Evolutionary conservation across 257 asterid species (phyloP).

Genomic region (Solanum chiquidenum): DNA sequence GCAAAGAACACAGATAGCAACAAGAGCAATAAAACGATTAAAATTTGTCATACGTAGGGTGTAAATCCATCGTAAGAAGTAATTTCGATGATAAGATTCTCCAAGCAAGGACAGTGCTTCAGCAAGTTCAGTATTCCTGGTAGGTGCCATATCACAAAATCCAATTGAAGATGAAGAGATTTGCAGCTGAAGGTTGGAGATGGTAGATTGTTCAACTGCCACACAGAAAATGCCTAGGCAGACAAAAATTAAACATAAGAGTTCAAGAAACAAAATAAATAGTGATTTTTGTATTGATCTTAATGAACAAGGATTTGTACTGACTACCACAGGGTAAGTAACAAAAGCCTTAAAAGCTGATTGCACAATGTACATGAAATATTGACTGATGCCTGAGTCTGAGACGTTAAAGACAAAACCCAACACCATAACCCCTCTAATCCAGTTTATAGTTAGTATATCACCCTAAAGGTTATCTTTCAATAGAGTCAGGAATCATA

Average conservation of each 20-base stretch:
- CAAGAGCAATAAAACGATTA: neutral
- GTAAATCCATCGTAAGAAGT: neutral
- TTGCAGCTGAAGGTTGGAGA: conserved; percentile 9
- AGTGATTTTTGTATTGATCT: neutral
- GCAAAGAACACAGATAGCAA: neutral
- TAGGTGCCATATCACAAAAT: conserved; percentile 13
- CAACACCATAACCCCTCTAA: neutral
- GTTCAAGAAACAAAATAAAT: neutral
- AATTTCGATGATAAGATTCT: conserved; percentile 1
- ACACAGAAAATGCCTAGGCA: conserved; percentile 6
- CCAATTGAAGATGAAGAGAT: neutral
- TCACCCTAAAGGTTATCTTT: neutral
- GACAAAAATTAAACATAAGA: neutral
- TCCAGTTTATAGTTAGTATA: neutral
- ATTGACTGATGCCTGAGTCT: neutral
- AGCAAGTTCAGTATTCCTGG: conserved; percentile 9
- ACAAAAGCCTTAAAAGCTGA: neutral
- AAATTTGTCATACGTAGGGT: neutral
- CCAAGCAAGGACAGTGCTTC: conserved; percentile 9
- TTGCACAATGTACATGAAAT: neutral
- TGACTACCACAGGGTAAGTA: neutral
- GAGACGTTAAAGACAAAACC: neutral
- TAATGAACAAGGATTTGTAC: neutral
- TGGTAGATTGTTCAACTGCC: conserved; percentile 6
- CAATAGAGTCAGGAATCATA: neutral